Evolutionary conservation across 208 protist species (phyloP).

Genomic region (Angomonas deanei): DNA sequence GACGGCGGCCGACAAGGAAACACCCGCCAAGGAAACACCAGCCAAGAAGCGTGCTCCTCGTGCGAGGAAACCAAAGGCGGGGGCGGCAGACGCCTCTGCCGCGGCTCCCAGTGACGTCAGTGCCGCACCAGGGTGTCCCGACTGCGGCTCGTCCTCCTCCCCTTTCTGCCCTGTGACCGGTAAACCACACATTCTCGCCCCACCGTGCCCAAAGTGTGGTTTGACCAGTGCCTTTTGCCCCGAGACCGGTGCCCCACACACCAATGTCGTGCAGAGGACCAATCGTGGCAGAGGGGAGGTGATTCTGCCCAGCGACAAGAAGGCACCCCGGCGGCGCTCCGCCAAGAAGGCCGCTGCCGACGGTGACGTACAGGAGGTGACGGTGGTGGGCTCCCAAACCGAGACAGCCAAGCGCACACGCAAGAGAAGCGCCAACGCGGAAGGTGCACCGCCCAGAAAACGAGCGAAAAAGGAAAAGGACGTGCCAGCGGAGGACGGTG

Average conservation of each 20-base stretch:
- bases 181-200: constrained; percentile 27
- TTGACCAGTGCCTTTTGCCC: constrained; percentile 62
- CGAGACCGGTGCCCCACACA: constrained; percentile 50
- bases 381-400: constrained; percentile 14
- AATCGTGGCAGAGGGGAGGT: constrained; percentile 43
- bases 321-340: constrained; percentile 6
- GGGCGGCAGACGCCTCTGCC: background rate
- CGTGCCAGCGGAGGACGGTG: background rate
- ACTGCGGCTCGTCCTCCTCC: constrained; percentile 45
- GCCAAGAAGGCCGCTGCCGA: background rate
- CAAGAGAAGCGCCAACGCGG: background rate
- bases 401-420: background rate
- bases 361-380: constrained; percentile 13
- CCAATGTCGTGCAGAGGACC: constrained; percentile 16
- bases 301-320: constrained; percentile 20
- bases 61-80: constrained; percentile 1
- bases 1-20: background rate
- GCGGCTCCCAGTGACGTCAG: background rate
- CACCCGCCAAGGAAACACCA: background rate
- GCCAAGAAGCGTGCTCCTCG: background rate
- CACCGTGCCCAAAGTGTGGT: constrained; percentile 35
- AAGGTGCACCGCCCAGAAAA: background rate
- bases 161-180: constrained; percentile 61
- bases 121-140: constrained; percentile 21
- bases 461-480: background rate